A percentile compares a stretch with the other conserved stretches of the same genome.
Conservation (phyloP, 257 asterid species). For the Hygrophila difformis region DNA sequence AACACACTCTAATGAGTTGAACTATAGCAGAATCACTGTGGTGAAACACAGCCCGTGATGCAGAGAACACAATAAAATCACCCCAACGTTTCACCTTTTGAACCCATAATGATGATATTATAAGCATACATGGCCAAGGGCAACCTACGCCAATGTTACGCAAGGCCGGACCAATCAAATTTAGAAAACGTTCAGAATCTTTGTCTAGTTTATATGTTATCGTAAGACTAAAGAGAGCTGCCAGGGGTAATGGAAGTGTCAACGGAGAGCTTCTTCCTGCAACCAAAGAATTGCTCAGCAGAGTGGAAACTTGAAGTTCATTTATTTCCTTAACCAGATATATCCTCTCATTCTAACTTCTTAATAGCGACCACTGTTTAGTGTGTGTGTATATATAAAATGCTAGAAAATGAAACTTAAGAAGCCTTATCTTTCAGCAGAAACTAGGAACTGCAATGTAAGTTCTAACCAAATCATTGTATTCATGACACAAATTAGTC, state of each 20-base stretch:
- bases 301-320: neutral
- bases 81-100: constrained; percentile 95
- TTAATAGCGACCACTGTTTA: too few relatives aligned
- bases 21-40: constrained; percentile 78
- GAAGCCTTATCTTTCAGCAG: constrained; percentile 4
- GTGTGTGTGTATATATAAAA: too few relatives aligned
- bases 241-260: constrained; percentile 84
- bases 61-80: constrained; percentile 76
- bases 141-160: constrained; percentile 65
- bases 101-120: constrained; percentile 74
- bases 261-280: constrained; percentile 64
- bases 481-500: neutral
- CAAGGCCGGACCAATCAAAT: constrained; percentile 66
- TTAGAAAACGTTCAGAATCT: constrained; percentile 50
- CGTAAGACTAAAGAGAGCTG: constrained; percentile 90
- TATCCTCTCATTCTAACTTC: neutral
- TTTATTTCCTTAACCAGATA: too few relatives aligned
- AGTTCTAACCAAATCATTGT: constrained; percentile 3
- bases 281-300: constrained; percentile 22
- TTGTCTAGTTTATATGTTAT: constrained; percentile 79
- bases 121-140: constrained; percentile 99
- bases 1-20: constrained; percentile 85
- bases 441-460: neutral
- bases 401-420: neutral
- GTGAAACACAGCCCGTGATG: constrained; percentile 81